A percentile compares a stretch with the other conserved stretches of the same genome.
These are phyloP conservation scores for Takashimella tepidaria DNA, from an alignment of 1,284 basidiomycete species.

Conservation along the genomic window DNA sequence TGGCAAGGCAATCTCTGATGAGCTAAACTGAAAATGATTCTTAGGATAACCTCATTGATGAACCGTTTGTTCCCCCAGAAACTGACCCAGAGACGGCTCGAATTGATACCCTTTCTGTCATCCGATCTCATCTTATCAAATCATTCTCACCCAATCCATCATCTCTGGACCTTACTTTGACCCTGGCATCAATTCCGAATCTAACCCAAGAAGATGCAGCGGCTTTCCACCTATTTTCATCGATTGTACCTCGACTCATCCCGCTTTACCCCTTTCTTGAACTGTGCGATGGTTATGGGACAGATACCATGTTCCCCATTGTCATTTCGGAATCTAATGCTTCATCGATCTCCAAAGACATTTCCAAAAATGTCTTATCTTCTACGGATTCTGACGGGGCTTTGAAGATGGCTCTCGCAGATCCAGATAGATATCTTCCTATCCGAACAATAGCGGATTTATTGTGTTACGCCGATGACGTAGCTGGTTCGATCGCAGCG, in stretches of 20 bases:
- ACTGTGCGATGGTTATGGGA: constrained; percentile 46
- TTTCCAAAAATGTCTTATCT: neutral
- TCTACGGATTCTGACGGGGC: too few relatives aligned
- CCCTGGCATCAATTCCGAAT: constrained; percentile 22
- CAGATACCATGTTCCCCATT: constrained; percentile 39
- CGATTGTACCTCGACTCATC: constrained; percentile 36
- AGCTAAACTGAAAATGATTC: too few relatives aligned
- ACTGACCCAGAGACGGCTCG: neutral
- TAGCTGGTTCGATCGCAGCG: constrained; percentile 49
- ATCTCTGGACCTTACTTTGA: constrained; percentile 8
- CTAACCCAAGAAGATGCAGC: constrained; percentile 19
- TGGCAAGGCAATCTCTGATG: too few relatives aligned
- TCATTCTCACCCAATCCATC: constrained; percentile 12
- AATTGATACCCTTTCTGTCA: constrained; percentile 13
- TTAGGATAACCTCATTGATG: constrained; percentile 35
- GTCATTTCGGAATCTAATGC: neutral
- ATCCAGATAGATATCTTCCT: constrained; percentile 28
- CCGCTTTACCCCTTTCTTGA: constrained; percentile 48
- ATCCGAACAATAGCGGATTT: constrained; percentile 46
- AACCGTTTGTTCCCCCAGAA: constrained; percentile 3
- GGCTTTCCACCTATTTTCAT: constrained; percentile 45
- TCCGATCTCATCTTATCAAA: constrained; percentile 25
- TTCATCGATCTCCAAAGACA: neutral
- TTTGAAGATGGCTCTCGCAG: constrained; percentile 1
- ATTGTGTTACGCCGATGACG: constrained; percentile 47